Evolutionary conservation across 139 green algal genomes (phyloP), one percentile per base, ranked within the genome.

Genomic region (Ettlia oleoabundans): DNA sequence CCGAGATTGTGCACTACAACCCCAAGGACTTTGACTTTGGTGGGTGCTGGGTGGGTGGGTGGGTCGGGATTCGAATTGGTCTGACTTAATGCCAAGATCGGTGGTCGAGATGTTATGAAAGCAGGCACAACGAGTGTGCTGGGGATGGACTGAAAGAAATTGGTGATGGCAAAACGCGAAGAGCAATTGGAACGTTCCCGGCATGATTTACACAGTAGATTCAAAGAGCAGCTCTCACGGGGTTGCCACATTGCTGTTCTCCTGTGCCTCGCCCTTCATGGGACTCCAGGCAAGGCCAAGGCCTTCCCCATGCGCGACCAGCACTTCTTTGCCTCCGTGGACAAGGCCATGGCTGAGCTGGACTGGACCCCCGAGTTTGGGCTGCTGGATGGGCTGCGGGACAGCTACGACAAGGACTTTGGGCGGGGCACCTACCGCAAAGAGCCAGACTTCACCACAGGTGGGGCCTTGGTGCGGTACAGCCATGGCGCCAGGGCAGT

Each of bases 21-120:
- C 82, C 96, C 86, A 98, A 99, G 90, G 93, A 98, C 51, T 98
- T 96, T 83, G 96, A 99, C 90, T 98, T 98, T 89, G 95, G 93
- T 65, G 55, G 18, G 55, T n/a, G 55, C 18, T n/a, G 28, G 18
- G 5, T 32, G 15, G 5, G 18, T n/a, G 5, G 15, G 55, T 24
- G 10, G 47, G 13, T 10, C 15, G 47, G 47, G 10, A 58, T 58
- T 10, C 47, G 13, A 24, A 15, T 58, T 58, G 13, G 47, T n/a
- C n/a, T n/a, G n/a, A n/a, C n/a, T n/a, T n/a, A n/a, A n/a, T n/a
- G n/a, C n/a, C n/a, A n/a, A n/a, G n/a, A n/a, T n/a, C n/a, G n/a
- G n/a, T n/a, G n/a, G n/a, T n/a, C n/a, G n/a, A n/a, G n/a, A n/a
- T n/a, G n/a, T n/a, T n/a, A n/a, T n/a, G n/a, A n/a, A n/a, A n/a